Evolutionary conservation across 768 basidiomycete genomes (phyloP).

Genomic region (Phlebiopsis gigantea): DNA sequence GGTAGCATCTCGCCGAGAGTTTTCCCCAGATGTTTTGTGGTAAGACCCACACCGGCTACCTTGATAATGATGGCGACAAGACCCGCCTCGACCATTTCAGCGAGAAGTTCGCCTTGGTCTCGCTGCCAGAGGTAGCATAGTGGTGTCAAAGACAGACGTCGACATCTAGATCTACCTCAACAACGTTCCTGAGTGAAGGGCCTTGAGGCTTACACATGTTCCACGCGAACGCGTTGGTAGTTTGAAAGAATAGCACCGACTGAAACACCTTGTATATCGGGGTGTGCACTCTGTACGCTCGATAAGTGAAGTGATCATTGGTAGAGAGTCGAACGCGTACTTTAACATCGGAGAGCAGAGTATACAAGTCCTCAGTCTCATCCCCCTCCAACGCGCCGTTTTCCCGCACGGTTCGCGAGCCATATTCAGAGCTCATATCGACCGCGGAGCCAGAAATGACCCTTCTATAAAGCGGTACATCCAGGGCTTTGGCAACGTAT

Average conservation of each 20-base stretch:
- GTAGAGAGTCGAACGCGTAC: conserved; percentile 32
- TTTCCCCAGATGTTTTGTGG: conserved; percentile 71
- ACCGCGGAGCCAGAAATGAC: conserved; percentile 79
- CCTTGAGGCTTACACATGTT: conserved; percentile 77
- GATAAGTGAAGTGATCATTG: neutral
- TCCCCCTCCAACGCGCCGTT: conserved; percentile 65
- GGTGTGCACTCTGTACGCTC: conserved; percentile 55
- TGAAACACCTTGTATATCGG: conserved; percentile 80
- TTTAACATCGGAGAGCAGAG: conserved; percentile 69
- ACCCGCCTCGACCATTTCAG: conserved; percentile 78
- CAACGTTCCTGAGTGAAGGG: neutral
- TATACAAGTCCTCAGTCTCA: conserved; percentile 92
- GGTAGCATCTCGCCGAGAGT: conserved; percentile 69
- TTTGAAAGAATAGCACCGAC: conserved; percentile 97
- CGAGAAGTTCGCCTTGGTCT: conserved; percentile 77
- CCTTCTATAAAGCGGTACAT: conserved; percentile 78
- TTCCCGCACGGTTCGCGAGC: conserved; percentile 45
- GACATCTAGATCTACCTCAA: conserved; percentile 50
- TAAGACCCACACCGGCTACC: conserved; percentile 90
- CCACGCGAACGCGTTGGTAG: conserved; percentile 94
- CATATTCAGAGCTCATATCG: conserved; percentile 83
- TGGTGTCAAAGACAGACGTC: conserved; percentile 71
- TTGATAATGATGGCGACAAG: conserved; percentile 88
- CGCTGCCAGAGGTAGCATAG: conserved; percentile 94
- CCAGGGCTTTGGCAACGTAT: conserved; percentile 77